phyloP scores from a whole-genome alignment of 2,329 filamentous ascomycete species.

The Zymoseptoria brevis region DNA sequence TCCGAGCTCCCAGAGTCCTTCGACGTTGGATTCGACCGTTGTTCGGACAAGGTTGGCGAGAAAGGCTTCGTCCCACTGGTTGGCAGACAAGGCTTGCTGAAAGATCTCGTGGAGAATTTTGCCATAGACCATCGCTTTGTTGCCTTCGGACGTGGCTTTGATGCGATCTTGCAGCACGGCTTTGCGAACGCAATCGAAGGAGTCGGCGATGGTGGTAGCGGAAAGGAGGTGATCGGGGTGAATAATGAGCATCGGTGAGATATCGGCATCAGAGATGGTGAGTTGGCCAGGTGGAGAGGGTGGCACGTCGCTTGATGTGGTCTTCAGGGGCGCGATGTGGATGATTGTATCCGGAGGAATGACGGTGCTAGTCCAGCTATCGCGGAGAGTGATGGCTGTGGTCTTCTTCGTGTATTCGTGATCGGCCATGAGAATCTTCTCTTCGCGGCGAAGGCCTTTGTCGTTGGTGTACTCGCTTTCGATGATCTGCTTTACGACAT shows the following conservation, averaged over 20 bases:
- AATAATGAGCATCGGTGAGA: slow-evolving; percentile 66
- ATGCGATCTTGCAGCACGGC: slow-evolving; percentile 92
- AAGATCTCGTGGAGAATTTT: slow-evolving; percentile 93
- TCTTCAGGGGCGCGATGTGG: slow-evolving; percentile 58
- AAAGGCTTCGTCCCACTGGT: slow-evolving; percentile 67
- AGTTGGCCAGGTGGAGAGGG: slow-evolving; percentile 53
- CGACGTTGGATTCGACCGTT: slow-evolving; percentile 68
- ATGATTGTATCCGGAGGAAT: slow-evolving; percentile 69
- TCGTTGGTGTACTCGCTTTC: slow-evolving; percentile 60
- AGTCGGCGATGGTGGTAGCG: slow-evolving; percentile 91
- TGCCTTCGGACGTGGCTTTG: slow-evolving; percentile 77
- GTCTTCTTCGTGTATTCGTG: slow-evolving; percentile 61
- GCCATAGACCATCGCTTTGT: slow-evolving; percentile 78
- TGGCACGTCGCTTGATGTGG: slow-evolving; percentile 39
- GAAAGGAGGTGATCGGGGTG: slow-evolving; percentile 95
- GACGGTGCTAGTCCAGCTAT: slow-evolving; percentile 78
- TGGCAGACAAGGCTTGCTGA: slow-evolving; percentile 76
- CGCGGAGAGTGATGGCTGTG: slow-evolving; percentile 67
- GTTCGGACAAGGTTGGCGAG: slow-evolving; percentile 58
- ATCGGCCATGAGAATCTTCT: slow-evolving; percentile 70
- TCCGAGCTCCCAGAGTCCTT: slow-evolving; percentile 83
- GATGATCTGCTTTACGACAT: slow-evolving; percentile 67
- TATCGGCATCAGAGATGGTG: slow-evolving; percentile 63
- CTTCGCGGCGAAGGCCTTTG: slow-evolving; percentile 48
- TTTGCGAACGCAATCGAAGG: slow-evolving; percentile 81